Percentiles rank a stretch among this genome's conserved stretches.
These are phyloP conservation scores for Capsicum chinense DNA, from an alignment of 257 asterid genomes.

Conservation along the genomic window DNA sequence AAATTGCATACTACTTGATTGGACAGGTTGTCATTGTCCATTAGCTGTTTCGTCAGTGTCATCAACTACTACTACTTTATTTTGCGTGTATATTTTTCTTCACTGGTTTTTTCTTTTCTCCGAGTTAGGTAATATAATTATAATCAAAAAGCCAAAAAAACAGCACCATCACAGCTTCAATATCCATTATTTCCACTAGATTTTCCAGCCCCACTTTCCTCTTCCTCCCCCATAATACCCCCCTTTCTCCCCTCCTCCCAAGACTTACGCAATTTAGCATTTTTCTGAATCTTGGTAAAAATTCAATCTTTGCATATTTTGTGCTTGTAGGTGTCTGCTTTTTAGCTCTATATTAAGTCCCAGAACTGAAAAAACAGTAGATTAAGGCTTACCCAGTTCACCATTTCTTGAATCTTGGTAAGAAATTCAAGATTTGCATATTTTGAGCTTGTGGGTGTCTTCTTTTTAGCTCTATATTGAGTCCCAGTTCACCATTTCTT, in stretches of 20 bases:
- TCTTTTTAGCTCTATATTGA: neutral
- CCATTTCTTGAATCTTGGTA: neutral
- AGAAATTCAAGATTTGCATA: conserved; percentile 16
- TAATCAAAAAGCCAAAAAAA: conserved; percentile 12
- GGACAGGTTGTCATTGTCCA: conserved; percentile 50
- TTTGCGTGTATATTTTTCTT: neutral
- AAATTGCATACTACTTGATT: conserved; percentile 1
- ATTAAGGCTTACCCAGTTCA: neutral
- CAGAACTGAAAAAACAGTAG: neutral
- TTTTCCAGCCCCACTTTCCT: conserved; percentile 3
- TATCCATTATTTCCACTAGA: conserved; percentile 37
- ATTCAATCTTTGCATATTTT: conserved; percentile 12
- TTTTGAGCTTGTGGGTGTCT: neutral
- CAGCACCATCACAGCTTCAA: conserved; percentile 36
- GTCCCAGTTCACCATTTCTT: neutral
- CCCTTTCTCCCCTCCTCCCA: neutral
- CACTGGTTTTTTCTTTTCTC: neutral
- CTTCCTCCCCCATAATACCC: conserved; percentile 5
- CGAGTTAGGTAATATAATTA: neutral
- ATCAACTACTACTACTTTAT: conserved; percentile 22
- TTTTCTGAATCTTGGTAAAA: neutral
- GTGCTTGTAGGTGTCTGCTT: neutral
- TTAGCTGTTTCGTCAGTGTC: conserved; percentile 41
- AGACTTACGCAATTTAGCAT: neutral
- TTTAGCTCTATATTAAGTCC: neutral